phyloP scores from a whole-genome alignment of 441 rosid genomes.

The Flueggea neowawraea region DNA sequence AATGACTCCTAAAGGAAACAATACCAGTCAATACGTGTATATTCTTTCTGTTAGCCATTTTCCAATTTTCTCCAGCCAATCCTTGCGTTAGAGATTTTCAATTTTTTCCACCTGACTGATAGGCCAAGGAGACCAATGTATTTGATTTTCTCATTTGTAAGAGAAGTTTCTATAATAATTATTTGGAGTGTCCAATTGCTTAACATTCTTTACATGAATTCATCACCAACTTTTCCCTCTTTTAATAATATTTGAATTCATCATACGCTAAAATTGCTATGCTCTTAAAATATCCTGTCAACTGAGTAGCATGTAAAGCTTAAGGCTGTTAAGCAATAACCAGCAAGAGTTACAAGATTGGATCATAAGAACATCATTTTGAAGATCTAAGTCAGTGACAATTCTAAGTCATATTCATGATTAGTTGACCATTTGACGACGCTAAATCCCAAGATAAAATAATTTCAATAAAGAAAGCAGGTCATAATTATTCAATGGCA shows the following conservation, averaged over 20 bases:
- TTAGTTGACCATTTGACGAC: background rate
- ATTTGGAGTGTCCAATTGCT: background rate
- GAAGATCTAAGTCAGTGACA: background rate
- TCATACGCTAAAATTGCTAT: too few relatives aligned
- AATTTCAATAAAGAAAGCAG: constrained; percentile 3
- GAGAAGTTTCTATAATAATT: background rate
- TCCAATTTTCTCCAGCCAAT: background rate
- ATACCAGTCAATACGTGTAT: background rate
- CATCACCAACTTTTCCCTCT: too few relatives aligned
- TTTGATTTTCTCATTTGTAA: too few relatives aligned
- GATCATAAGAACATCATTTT: background rate
- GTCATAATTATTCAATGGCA: constrained; percentile 1
- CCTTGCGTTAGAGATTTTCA: too few relatives aligned
- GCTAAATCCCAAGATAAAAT: background rate
- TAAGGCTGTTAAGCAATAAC: too few relatives aligned
- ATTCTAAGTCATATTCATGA: background rate
- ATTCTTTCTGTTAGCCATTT: background rate
- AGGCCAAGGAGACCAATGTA: too few relatives aligned
- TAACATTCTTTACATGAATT: too few relatives aligned
- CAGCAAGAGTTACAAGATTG: too few relatives aligned
- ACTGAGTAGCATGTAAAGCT: too few relatives aligned
- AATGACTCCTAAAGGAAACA: background rate
- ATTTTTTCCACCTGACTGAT: too few relatives aligned
- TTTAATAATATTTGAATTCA: too few relatives aligned
- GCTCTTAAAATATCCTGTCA: too few relatives aligned